Percentiles rank a stretch among this genome's conserved stretches.
Evolutionary conservation across 139 green algal genomes (phyloP).

Genomic region (Limnomonas spitsbergensis): DNA sequence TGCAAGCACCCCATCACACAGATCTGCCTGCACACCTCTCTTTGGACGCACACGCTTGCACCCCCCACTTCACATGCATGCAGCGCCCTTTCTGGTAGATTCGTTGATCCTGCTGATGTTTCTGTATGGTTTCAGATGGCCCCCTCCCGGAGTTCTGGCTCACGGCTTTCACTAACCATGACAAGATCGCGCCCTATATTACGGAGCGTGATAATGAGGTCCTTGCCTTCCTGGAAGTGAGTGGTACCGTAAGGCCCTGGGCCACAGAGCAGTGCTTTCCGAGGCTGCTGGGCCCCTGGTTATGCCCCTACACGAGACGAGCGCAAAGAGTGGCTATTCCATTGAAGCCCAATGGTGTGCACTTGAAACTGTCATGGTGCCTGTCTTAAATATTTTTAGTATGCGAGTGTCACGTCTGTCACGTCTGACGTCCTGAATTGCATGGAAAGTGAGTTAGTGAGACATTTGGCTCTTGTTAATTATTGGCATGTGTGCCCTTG

Average conservation of each 20-base stretch:
- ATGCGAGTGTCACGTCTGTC: no score
- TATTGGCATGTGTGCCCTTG: no score
- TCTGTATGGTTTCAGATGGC: conserved; percentile 30
- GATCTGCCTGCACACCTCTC: no score
- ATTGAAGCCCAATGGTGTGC: no score
- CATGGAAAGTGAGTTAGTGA: no score
- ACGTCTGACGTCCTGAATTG: no score
- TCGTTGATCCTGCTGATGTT: not conserved
- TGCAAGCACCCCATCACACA: no score
- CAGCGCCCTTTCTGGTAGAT: not conserved
- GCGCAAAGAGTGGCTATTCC: no score
- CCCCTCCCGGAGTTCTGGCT: conserved; percentile 59
- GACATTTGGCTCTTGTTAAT: no score
- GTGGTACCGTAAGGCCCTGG: not conserved
- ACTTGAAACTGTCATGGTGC: no score
- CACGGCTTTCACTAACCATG: conserved; percentile 54
- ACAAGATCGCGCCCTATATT: conserved; percentile 50
- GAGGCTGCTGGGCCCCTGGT: not conserved
- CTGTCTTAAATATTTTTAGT: no score
- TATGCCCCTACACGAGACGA: no score
- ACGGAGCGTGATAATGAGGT: conserved; percentile 53
- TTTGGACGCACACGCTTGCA: not conserved
- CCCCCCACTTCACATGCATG: not conserved
- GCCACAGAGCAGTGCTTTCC: not conserved
- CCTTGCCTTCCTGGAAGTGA: conserved; percentile 21